Evolutionary conservation across 2,329 filamentous ascomycete species (phyloP).

Genomic region (Alternaria arborescens): DNA sequence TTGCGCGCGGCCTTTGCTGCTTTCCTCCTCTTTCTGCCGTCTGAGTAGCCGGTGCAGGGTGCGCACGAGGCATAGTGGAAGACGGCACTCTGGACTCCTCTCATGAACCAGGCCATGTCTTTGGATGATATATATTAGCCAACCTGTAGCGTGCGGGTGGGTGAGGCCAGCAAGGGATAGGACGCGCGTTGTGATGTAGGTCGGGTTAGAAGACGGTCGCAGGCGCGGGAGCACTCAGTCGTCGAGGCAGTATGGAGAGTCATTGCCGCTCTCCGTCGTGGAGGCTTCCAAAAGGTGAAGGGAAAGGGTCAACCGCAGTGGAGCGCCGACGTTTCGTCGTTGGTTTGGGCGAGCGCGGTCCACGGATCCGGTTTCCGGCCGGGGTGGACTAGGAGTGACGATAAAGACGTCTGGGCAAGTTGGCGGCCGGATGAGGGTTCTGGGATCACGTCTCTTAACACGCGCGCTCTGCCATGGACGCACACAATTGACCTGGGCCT

Average conservation of each 20-base stretch:
- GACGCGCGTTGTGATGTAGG: conserved; percentile 9
- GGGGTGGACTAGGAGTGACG: conserved; percentile 10
- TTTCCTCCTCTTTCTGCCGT: conserved; percentile 74
- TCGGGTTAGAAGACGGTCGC: conserved; percentile 9
- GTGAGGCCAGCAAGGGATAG: conserved; percentile 1
- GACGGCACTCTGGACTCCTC: conserved; percentile 74
- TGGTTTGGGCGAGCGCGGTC: conserved; percentile 19
- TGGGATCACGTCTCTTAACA: neutral
- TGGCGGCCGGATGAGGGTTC: neutral
- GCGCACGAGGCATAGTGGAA: conserved; percentile 82
- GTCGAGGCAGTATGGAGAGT: conserved; percentile 31
- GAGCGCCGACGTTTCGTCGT: conserved; percentile 18
- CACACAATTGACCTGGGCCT: neutral
- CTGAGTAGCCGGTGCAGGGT: conserved; percentile 76
- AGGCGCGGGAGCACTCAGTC: conserved; percentile 32
- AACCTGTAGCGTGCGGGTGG: neutral
- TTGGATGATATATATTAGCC: conserved; percentile 1
- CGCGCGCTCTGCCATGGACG: neutral
- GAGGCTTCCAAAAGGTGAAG: conserved; percentile 14
- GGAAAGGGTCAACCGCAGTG: conserved; percentile 11
- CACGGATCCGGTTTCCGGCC: conserved; percentile 21
- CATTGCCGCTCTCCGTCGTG: conserved; percentile 33
- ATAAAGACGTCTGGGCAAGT: conserved; percentile 13
- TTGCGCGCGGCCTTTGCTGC: conserved; percentile 73
- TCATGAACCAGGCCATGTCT: conserved; percentile 52